Evolutionary conservation across 768 basidiomycete species (phyloP), one percentile per base, ranked within the genome.

Genomic region (Podaxis sp.): DNA sequence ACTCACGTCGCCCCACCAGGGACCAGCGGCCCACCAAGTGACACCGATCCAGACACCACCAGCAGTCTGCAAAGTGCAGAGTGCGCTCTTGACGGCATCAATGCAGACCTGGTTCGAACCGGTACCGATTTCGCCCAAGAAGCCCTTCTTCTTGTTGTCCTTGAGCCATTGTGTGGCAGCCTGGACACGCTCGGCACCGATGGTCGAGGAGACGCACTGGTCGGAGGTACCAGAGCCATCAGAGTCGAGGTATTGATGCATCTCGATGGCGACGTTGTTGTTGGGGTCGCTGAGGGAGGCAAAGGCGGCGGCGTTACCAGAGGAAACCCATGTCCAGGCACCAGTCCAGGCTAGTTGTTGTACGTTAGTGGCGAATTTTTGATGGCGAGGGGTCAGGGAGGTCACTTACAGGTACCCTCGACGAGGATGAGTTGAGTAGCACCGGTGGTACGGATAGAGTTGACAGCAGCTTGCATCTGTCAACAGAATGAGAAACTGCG

Each of bases 211-310:
- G 40, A 87, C 86, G 68, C 87, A 88, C 26, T 73, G 79, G 1
- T 68, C 69, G 52, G 71, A 78, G 7, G 86, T 87, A 56, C 84
- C 85, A 19, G 84, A 86, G 65, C 84, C 80, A 68, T 88, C 86
- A 39, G 80, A 81, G 72, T 87, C 86, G 66, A 88, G 85, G 76
- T 88, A 88, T 70, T 88, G 85, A 71, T 88, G 86, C 84, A 87
- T 87, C 69, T 88, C 72, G 65, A 87, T 83, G 38, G 84, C 86
- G 61, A 82, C 69, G 71, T 87, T 87, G 76, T 86, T 85, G 75
- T 80, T 80, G 56, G 86, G 85, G 68, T 88, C 87, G 51, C 73
- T 76, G 73, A 88, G 78, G 24, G 75, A 74, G 19, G 74, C 77
- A 69, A 86, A 86, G 52, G 74, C 84, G 13, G 72, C 78, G 42